phyloP scores from a whole-genome alignment of 2,329 filamentous ascomycete genomes.

The Colletotrichum sp. region DNA sequence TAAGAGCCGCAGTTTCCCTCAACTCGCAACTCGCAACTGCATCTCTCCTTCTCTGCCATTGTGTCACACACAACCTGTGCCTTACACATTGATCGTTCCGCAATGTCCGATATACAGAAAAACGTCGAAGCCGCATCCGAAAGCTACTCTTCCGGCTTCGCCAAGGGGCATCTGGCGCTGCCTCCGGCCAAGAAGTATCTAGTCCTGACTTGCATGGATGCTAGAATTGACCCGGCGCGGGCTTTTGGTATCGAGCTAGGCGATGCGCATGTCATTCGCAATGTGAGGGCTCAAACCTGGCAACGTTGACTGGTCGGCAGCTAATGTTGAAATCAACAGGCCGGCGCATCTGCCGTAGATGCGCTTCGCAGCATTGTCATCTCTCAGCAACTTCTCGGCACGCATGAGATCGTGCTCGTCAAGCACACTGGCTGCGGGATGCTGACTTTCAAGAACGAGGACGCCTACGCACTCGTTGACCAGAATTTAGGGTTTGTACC shows the following conservation, averaged over 20 bases:
- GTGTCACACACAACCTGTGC: neutral
- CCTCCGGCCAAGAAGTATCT: constrained; percentile 73
- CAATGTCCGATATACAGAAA: constrained; percentile 19
- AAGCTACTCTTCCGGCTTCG: constrained; percentile 49
- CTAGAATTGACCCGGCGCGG: constrained; percentile 70
- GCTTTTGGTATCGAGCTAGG: constrained; percentile 76
- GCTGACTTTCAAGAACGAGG: constrained; percentile 69
- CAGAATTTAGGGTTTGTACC: constrained; percentile 55
- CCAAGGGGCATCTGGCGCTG: constrained; percentile 68
- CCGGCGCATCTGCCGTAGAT: constrained; percentile 70
- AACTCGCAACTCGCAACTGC: neutral
- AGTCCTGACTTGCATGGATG: constrained; percentile 81
- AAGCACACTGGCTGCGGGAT: constrained; percentile 80
- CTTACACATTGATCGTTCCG: neutral
- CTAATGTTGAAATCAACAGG: constrained; percentile 33
- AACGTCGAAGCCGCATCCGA: constrained; percentile 20
- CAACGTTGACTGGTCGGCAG: neutral
- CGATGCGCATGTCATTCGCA: constrained; percentile 80
- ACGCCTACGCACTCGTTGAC: constrained; percentile 55
- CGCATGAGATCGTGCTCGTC: constrained; percentile 74
- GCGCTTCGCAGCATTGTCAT: constrained; percentile 78
- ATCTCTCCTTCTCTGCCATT: neutral
- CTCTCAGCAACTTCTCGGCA: constrained; percentile 80
- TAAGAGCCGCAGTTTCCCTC: neutral
- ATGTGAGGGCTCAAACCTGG: constrained; percentile 38